Evolutionary conservation across 1,139 yeast species (phyloP), one percentile per base, ranked within the genome.

Genomic region (Yamadazyma atlantica): DNA sequence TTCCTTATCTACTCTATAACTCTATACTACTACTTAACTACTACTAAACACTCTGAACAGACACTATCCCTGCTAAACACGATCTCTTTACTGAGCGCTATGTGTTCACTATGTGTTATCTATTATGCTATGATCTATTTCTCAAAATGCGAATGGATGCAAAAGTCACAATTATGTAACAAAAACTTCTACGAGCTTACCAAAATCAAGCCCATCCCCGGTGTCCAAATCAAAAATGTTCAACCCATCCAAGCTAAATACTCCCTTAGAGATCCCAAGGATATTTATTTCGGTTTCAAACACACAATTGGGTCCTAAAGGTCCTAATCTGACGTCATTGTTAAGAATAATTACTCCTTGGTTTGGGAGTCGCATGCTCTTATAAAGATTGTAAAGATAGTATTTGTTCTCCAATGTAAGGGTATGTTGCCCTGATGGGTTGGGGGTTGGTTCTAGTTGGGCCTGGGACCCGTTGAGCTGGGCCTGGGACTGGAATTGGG

Each of bases 191-290:
- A 85, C 68, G 37, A 85, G 61, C 44, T 78, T 75, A 1, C 89
- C 90, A 53, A 86, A 82, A 45, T 82, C 90, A 46, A 82, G 69
- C 1, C 81, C 78, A 44, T 85, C 92, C 3, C 92, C 89, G 19
- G 80, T 73, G 28, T 57, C 56, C 9, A 80, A 64, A 52, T 86
- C 95, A 37, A 81, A 72, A 7, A 86, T 66, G 40, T 76, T 75
- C 13, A 84, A 69, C 2, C 88, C 90, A 40, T 77, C 81, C 23
- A 86, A 62, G 34, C 78, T 77, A 54, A 74, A 81, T 8, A 82
- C 73, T 0, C 95, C 95, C 44, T 73, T 68, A 26, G 79, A 73
- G 8, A 84, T 62, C 0, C 89, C 90, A 39, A 83, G 62, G 37
- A 86, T 57, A 40, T 68, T 69, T 16, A 86, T 61, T 34, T 75